Evolutionary conservation across 164 flowering plant genomes (phyloP).

Genomic region (Sedum album): DNA sequence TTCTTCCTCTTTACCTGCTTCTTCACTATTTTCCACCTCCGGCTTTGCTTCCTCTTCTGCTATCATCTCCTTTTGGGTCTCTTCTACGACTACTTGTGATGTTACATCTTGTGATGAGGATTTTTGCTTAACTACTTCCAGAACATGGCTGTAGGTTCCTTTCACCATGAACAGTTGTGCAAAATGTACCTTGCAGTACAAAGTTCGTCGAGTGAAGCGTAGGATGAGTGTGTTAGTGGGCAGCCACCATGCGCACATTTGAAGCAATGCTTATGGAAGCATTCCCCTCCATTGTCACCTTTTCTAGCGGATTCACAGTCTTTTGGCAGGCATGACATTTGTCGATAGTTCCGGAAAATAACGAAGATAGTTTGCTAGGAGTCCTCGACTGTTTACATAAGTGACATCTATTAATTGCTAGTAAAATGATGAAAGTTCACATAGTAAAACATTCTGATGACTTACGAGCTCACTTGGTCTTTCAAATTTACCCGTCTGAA

Average conservation of each 20-base stretch:
- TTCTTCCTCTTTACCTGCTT: too few relatives aligned
- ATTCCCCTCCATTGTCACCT: conserved; percentile 11
- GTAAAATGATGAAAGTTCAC: not conserved
- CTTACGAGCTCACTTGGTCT: conserved; percentile 2
- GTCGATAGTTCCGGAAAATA: conserved; percentile 4
- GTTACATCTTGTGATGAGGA: not conserved
- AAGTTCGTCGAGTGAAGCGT: too few relatives aligned
- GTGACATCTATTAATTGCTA: too few relatives aligned
- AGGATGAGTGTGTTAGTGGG: too few relatives aligned
- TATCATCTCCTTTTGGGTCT: not conserved
- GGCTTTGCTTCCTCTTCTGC: not conserved
- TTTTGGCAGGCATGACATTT: conserved; percentile 6
- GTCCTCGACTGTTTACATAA: not conserved
- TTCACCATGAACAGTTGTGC: conserved; percentile 4
- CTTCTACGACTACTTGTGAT: not conserved
- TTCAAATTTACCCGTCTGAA: too few relatives aligned
- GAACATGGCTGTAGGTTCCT: conserved; percentile 8
- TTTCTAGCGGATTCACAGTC: conserved; percentile 7
- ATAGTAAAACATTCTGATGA: not conserved
- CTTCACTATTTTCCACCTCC: not conserved
- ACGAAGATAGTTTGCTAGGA: too few relatives aligned
- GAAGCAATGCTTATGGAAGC: too few relatives aligned
- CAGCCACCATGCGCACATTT: too few relatives aligned
- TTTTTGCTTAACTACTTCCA: conserved; percentile 6
- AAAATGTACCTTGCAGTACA: too few relatives aligned